These are phyloP conservation scores for Penicillium roqueforti DNA, from an alignment of 495 filamentous ascomycete species.

Conservation along the genomic window DNA sequence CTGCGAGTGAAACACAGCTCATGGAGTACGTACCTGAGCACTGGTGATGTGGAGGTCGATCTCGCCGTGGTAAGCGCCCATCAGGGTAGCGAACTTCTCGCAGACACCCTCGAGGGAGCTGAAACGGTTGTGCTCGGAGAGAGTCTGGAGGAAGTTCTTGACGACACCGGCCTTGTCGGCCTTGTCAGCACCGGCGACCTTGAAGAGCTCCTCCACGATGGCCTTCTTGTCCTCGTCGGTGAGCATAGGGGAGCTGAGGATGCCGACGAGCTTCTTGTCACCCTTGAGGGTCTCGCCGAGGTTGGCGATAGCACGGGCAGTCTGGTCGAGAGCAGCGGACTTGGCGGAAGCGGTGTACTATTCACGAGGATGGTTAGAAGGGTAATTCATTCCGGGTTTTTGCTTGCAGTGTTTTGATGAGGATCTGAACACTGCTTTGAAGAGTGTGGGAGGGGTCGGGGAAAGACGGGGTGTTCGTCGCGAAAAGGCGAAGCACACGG, in stretches of 20 bases:
- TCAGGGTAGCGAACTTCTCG: conserved; percentile 81
- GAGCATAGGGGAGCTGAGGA: conserved; percentile 79
- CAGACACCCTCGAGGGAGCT: conserved; percentile 74
- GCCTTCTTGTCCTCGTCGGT: conserved; percentile 69
- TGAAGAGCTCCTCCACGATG: conserved; percentile 79
- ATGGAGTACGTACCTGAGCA: conserved; percentile 64
- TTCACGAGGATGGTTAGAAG: conserved; percentile 5
- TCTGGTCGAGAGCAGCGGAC: conserved; percentile 73
- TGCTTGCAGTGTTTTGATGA: background rate
- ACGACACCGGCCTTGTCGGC: conserved; percentile 73
- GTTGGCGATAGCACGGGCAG: conserved; percentile 65
- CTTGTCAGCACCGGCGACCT: conserved; percentile 67
- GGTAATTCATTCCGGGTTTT: background rate
- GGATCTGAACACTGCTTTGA: conserved; percentile 10
- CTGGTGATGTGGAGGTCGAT: conserved; percentile 86
- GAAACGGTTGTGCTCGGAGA: conserved; percentile 95
- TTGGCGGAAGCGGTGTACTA: conserved; percentile 97
- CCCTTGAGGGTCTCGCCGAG: conserved; percentile 70
- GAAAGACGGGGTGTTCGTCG: conserved; percentile 20
- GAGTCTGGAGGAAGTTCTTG: conserved; percentile 85
- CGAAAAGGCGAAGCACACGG: conserved; percentile 21
- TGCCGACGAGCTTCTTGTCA: conserved; percentile 70
- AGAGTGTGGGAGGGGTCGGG: conserved; percentile 19
- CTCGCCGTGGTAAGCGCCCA: conserved; percentile 87
- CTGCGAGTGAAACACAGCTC: background rate